Evolutionary conservation across 2,329 filamentous ascomycete genomes (phyloP).

Genomic region (Sporothrix brunneoviolacea): DNA sequence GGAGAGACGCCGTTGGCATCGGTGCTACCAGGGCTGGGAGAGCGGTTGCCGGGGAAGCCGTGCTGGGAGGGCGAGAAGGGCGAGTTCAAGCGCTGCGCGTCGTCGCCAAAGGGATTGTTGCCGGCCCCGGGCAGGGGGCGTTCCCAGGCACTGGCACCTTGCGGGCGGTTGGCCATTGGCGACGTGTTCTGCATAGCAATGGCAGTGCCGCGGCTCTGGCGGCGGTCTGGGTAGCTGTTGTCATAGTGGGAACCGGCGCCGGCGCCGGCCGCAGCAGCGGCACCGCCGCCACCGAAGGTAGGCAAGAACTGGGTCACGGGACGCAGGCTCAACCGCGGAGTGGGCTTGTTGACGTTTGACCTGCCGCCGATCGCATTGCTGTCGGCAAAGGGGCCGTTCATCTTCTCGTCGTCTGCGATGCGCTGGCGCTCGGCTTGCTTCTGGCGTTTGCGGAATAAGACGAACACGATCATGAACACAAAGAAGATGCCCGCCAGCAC

Average conservation of each 20-base stretch:
- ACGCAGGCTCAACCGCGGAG: slow-evolving; percentile 74
- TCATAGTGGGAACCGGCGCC: background rate
- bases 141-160: slow-evolving; percentile 37
- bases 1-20: slow-evolving; percentile 22
- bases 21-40: slow-evolving; percentile 31
- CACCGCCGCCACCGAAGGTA: slow-evolving; percentile 38
- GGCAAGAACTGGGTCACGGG: slow-evolving; percentile 80
- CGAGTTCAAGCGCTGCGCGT: slow-evolving; percentile 45
- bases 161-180: slow-evolving; percentile 20
- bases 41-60: slow-evolving; percentile 31
- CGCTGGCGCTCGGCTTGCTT: slow-evolving; percentile 52
- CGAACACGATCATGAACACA: slow-evolving; percentile 61
- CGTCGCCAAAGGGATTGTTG: slow-evolving; percentile 65
- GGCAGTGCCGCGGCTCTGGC: slow-evolving; percentile 42
- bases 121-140: slow-evolving; percentile 43
- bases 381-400: slow-evolving; percentile 34
- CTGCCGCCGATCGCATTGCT: slow-evolving; percentile 13
- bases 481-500: slow-evolving; percentile 63
- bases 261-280: background rate
- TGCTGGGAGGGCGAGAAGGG: slow-evolving; percentile 32
- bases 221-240: slow-evolving; percentile 35
- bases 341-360: slow-evolving; percentile 1
- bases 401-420: slow-evolving; percentile 59
- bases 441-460: slow-evolving; percentile 64
- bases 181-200: slow-evolving; percentile 30